Evolutionary conservation across 305 asterid species (phyloP).

Genomic region (Fraxinus floribunda): DNA sequence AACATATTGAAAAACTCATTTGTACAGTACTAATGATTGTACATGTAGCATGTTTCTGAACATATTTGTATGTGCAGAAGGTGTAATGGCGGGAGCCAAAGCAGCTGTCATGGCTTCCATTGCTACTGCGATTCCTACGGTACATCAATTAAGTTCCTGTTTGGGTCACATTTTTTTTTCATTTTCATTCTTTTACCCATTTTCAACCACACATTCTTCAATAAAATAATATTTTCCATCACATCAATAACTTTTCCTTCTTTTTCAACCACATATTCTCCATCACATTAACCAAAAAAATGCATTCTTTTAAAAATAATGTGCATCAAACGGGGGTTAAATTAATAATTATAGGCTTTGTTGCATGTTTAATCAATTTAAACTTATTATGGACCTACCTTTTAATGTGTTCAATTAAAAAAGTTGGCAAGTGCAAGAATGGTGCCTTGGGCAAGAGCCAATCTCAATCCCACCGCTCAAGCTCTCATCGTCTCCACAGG

Average conservation of each 20-base stretch:
- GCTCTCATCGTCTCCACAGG: slow-evolving; percentile 85
- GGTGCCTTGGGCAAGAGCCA: slow-evolving; percentile 80
- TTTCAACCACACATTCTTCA: no score
- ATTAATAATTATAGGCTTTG: background rate
- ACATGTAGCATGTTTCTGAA: no score
- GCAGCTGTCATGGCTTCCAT: slow-evolving; percentile 73
- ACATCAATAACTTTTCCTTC: no score
- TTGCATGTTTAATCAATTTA: background rate
- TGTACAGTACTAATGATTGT: no score
- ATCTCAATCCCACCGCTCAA: slow-evolving; percentile 82
- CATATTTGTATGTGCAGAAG: slow-evolving; percentile 50
- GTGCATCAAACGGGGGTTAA: no score
- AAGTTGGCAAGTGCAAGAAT: slow-evolving; percentile 73
- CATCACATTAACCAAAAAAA: no score
- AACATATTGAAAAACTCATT: background rate
- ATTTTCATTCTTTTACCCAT: no score
- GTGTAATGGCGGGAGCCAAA: slow-evolving; percentile 77
- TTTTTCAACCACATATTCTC: no score
- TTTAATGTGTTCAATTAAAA: background rate
- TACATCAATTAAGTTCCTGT: slow-evolving; percentile 15
- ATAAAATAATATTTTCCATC: no score
- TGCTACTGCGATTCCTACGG: slow-evolving; percentile 85
- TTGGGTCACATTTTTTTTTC: no score
- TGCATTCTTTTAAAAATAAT: no score
- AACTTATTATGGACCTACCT: no score